These are phyloP conservation scores for Suhomyces vadensis DNA, from an alignment of 805 yeast genomes.

Conservation along the genomic window DNA sequence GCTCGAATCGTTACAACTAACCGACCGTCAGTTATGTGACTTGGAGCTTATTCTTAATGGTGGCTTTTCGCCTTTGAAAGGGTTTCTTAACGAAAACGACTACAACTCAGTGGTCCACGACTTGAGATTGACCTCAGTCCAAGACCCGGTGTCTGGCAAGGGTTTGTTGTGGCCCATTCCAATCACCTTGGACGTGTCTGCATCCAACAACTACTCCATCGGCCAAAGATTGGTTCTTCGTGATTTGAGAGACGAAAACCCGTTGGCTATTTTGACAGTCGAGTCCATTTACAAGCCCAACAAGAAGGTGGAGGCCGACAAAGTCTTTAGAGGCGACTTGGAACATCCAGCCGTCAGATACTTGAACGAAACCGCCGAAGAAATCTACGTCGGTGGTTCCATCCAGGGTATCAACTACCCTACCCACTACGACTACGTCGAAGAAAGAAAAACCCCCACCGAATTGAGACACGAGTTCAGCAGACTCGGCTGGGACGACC, in stretches of 20 bases:
- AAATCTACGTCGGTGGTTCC: conserved; percentile 84
- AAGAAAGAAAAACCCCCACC: conserved; percentile 84
- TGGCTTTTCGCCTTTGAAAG: conserved; percentile 85
- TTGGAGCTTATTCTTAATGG: conserved; percentile 89
- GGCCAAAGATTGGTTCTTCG: conserved; percentile 71
- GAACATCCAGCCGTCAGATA: conserved; percentile 92
- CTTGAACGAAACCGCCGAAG: conserved; percentile 72
- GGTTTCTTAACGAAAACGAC: conserved; percentile 66
- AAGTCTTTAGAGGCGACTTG: conserved; percentile 94
- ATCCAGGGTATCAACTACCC: conserved; percentile 83
- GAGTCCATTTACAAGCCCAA: conserved; percentile 80
- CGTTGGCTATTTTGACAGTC: conserved; percentile 79
- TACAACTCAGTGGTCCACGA: conserved; percentile 66
- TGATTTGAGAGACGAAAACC: conserved; percentile 78
- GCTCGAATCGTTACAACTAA: conserved; percentile 53
- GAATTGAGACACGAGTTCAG: conserved; percentile 84
- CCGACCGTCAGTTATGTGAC: conserved; percentile 91
- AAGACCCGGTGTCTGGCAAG: conserved; percentile 31
- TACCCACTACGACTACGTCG: conserved; percentile 86
- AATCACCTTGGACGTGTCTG: conserved; percentile 76
- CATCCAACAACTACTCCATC: conserved; percentile 45
- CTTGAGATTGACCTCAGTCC: conserved; percentile 61
- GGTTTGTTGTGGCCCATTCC: conserved; percentile 93
- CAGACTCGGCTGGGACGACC: conserved; percentile 76
- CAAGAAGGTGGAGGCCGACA: conserved; percentile 74